Conservation (phyloP, 2,329 filamentous ascomycete genomes). For the Colletotrichum chlorophyti region DNA sequence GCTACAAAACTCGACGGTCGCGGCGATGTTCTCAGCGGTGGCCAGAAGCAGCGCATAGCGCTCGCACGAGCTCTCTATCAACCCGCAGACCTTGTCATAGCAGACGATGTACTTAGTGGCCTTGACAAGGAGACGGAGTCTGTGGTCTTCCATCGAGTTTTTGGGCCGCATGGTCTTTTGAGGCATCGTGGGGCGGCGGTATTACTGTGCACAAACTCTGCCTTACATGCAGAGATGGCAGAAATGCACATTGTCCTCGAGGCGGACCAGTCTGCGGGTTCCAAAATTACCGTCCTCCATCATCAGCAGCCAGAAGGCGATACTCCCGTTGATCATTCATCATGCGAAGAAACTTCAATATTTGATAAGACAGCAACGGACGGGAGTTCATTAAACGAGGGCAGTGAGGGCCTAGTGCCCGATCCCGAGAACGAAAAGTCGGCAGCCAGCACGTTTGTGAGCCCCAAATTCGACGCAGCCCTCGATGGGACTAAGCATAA, state of each 20-base stretch:
- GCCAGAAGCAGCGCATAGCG: constrained; percentile 43
- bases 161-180: background rate
- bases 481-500: background rate
- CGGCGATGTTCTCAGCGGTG: constrained; percentile 48
- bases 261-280: background rate
- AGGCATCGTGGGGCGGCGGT: background rate
- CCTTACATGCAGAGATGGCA: background rate
- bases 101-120: background rate
- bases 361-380: background rate
- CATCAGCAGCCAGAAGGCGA: background rate
- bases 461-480: background rate
- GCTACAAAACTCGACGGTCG: constrained; percentile 45
- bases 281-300: background rate
- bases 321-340: background rate
- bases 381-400: background rate
- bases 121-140: background rate
- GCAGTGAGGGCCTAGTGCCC: background rate
- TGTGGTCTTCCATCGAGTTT: background rate
- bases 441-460: background rate
- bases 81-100: background rate
- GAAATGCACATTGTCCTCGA: background rate
- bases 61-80: background rate
- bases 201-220: background rate
- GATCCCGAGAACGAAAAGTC: background rate
- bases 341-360: background rate